Evolutionary conservation across 306 rosid species (phyloP).

Genomic region (Trifolium dubium): DNA sequence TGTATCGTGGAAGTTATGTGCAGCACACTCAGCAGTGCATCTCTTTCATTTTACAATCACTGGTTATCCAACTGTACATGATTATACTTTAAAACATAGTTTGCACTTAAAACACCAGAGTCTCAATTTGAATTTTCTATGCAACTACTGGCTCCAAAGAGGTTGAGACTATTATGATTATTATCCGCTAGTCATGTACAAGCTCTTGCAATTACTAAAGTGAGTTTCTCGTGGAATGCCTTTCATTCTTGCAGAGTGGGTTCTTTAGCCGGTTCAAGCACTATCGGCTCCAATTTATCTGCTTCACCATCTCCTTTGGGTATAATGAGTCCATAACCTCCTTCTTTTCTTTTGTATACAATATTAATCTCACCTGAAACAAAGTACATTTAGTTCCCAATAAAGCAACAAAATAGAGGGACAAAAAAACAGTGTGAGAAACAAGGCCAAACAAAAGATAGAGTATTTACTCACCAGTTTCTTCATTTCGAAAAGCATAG

Average conservation of each 20-base stretch:
- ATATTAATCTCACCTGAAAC: slow-evolving; percentile 82
- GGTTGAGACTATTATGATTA: slow-evolving; percentile 25
- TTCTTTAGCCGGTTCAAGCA: slow-evolving; percentile 54
- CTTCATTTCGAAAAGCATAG: slow-evolving; percentile 91
- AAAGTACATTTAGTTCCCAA: slow-evolving; percentile 32
- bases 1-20: slow-evolving; percentile 23
- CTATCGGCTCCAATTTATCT: slow-evolving; percentile 52
- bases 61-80: slow-evolving; percentile 35
- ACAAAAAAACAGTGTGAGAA: not conserved
- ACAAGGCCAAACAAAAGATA: slow-evolving; percentile 30
- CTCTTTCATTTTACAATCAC: slow-evolving; percentile 36
- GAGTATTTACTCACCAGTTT: slow-evolving; percentile 63
- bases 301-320: slow-evolving; percentile 69
- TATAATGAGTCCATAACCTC: slow-evolving; percentile 87
- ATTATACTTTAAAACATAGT: slow-evolving; percentile 25
- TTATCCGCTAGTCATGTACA: slow-evolving; percentile 42
- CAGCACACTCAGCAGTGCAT: slow-evolving; percentile 16
- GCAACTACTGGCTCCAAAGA: slow-evolving; percentile 46
- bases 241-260: slow-evolving; percentile 62
- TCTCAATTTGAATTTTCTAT: slow-evolving; percentile 13
- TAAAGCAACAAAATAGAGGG: slow-evolving; percentile 23
- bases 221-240: slow-evolving; percentile 23
- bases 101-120: slow-evolving; percentile 33
- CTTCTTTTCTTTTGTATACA: slow-evolving; percentile 78
- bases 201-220: slow-evolving; percentile 41